Percentiles rank a stretch among this genome's conserved stretches.
phyloP scores from a whole-genome alignment of 495 filamentous ascomycete species.

The Pyrenula massariospora region DNA sequence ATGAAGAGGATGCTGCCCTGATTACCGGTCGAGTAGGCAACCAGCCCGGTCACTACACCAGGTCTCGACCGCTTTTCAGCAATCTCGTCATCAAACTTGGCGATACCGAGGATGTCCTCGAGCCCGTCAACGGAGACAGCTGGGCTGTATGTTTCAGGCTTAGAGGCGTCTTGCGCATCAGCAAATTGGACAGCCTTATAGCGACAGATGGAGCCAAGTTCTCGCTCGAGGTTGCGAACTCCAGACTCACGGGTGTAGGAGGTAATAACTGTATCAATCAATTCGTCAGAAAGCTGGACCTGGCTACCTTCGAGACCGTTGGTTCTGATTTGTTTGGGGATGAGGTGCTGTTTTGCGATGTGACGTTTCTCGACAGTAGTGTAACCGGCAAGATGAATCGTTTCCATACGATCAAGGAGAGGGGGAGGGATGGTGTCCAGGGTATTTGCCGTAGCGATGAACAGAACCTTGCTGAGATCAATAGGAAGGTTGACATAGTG shows the following conservation, averaged over 20 bases:
- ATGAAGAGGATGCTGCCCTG: constrained; percentile 98
- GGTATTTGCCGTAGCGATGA: constrained; percentile 97
- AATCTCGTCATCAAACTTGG: constrained; percentile 92
- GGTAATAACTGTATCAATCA: constrained; percentile 87
- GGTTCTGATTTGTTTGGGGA: constrained; percentile 80
- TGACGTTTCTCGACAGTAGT: constrained; percentile 97
- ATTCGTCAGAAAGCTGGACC: constrained; percentile 64
- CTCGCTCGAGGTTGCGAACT: constrained; percentile 90
- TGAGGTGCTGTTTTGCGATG: constrained; percentile 84
- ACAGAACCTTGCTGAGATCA: constrained; percentile 90
- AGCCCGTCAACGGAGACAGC: constrained; percentile 65
- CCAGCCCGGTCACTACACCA: constrained; percentile 91
- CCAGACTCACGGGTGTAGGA: constrained; percentile 97
- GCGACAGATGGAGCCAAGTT: constrained; percentile 88
- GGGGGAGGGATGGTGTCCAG: constrained; percentile 92
- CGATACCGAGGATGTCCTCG: constrained; percentile 84
- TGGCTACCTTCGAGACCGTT: constrained; percentile 70
- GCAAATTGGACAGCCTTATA: constrained; percentile 92
- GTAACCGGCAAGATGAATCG: constrained; percentile 82
- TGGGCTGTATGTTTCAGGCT: constrained; percentile 60
- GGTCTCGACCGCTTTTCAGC: constrained; percentile 78
- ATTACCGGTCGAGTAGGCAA: constrained; percentile 88
- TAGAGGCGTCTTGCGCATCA: constrained; percentile 71
- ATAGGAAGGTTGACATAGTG: constrained; percentile 96
- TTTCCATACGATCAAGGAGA: constrained; percentile 96